Percentiles rank a stretch among this genome's conserved stretches.
These are phyloP conservation scores for Phalaenopsis hybrid DNA, from an alignment of 116 monocot species.

Conservation along the genomic window DNA sequence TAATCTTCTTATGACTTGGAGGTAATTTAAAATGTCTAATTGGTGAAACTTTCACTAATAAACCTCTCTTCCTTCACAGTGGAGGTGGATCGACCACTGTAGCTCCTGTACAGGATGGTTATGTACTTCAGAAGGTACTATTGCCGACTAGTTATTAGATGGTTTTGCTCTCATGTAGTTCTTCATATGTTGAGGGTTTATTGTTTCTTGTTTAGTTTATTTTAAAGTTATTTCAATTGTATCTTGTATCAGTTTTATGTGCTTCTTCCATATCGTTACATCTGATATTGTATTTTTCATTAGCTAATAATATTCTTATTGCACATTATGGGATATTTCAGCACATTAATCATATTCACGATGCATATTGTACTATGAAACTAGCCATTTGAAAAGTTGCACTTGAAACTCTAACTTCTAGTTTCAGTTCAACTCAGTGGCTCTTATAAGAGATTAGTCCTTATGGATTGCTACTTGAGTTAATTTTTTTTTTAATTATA, in stretches of 20 bases:
- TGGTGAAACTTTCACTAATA: not conserved
- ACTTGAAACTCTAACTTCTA: too few species aligned
- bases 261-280: not conserved
- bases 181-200: not conserved
- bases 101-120: constrained; percentile 97
- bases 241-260: not conserved
- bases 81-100: constrained; percentile 97
- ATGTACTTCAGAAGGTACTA: constrained; percentile 91
- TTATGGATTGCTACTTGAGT: too few species aligned
- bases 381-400: not conserved
- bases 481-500: too few species aligned
- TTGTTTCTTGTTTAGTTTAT: not conserved
- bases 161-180: not conserved
- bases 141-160: not conserved
- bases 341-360: not conserved
- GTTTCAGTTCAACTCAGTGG: too few species aligned
- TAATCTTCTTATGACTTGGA: not conserved
- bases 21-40: not conserved
- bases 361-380: not conserved
- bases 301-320: not conserved
- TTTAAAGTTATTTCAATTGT: not conserved
- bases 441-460: too few species aligned
- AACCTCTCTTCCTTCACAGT: constrained; percentile 18
- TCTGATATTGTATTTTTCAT: not conserved
- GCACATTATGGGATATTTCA: not conserved